These are phyloP conservation scores for Aechmea fasciata DNA, from an alignment of 176 grass and related monocot genomes.

Conservation along the genomic window DNA sequence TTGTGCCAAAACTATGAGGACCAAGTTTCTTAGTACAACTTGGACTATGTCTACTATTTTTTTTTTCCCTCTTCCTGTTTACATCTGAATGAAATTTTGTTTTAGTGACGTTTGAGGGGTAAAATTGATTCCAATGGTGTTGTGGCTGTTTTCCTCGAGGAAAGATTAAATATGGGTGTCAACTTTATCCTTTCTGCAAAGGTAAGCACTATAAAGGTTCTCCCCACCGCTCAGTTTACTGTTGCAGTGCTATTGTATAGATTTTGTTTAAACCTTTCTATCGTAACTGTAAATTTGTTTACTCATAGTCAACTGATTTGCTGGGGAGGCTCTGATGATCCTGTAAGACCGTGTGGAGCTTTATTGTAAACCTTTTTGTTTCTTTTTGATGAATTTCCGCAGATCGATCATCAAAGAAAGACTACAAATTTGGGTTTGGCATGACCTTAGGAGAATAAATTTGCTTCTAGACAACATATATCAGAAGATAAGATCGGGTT, in stretches of 20 bases:
- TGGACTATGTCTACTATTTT: background rate
- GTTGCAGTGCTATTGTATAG: background rate
- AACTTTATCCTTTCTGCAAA: slow-evolving; percentile 65
- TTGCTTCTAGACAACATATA: background rate
- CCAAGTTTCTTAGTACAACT: background rate
- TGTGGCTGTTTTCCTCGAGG: slow-evolving; percentile 61
- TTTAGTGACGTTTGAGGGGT: slow-evolving; percentile 62
- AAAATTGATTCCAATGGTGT: slow-evolving; percentile 55
- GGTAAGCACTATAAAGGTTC: slow-evolving; percentile 30
- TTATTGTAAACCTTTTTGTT: background rate
- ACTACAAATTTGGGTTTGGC: slow-evolving; percentile 77
- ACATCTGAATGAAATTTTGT: slow-evolving; percentile 10
- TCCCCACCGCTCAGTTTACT: slow-evolving; percentile 8
- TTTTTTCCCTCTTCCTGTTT: background rate
- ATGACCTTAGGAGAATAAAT: slow-evolving; percentile 51
- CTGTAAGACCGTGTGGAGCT: background rate
- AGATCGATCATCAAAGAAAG: slow-evolving; percentile 83
- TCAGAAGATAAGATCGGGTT: background rate
- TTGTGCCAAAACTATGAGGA: no score
- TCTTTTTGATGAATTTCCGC: slow-evolving; percentile 22
- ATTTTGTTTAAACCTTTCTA: no score
- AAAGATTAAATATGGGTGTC: slow-evolving; percentile 22
- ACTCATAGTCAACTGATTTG: background rate
- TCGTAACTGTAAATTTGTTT: background rate
- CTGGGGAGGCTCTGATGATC: background rate